Conservation (phyloP, 768 basidiomycete species). For the Baorangia bicolor region DNA sequence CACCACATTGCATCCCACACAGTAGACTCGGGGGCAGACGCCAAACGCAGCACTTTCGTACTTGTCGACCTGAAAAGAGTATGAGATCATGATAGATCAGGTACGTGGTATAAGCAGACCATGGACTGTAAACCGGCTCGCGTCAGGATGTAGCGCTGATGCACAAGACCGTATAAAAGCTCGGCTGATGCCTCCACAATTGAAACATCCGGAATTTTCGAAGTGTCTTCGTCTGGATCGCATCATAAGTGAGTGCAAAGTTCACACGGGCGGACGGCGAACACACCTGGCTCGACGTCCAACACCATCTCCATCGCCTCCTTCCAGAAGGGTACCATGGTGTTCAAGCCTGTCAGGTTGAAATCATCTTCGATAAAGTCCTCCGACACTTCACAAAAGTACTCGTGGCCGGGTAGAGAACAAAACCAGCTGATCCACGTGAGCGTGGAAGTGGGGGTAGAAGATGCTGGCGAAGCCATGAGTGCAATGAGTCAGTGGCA, state of each 20-base stretch:
- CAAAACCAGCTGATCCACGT: constrained; percentile 99
- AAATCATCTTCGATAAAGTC: constrained; percentile 99
- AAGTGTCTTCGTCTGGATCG: constrained; percentile 78
- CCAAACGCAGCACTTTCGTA: constrained; percentile 93
- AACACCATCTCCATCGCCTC: constrained; percentile 99
- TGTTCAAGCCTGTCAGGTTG: constrained; percentile 94
- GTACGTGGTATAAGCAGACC: constrained; percentile 47
- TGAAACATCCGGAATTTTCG: constrained; percentile 96
- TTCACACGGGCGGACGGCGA: constrained; percentile 12
- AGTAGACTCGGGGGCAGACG: constrained; percentile 93
- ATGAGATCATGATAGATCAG: constrained; percentile 20
- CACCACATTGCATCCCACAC: constrained; percentile 82
- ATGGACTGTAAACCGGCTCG: constrained; percentile 91
- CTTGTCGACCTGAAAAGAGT: constrained; percentile 74
- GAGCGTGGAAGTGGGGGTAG: constrained; percentile 85
- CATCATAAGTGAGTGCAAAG: constrained; percentile 10
- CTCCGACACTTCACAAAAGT: constrained; percentile 97
- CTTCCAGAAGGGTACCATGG: constrained; percentile 99
- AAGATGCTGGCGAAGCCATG: constrained; percentile 58
- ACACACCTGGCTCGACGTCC: constrained; percentile 96
- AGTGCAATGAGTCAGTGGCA: constrained; percentile 13
- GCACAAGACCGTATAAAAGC: constrained; percentile 94
- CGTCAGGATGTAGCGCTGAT: constrained; percentile 96
- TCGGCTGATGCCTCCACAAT: constrained; percentile 98
- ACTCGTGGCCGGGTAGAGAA: constrained; percentile 92